Evolutionary conservation across 805 yeast species (phyloP), one percentile per base, ranked within the genome.

Genomic region (Maudiozyma serrabonitensis): DNA sequence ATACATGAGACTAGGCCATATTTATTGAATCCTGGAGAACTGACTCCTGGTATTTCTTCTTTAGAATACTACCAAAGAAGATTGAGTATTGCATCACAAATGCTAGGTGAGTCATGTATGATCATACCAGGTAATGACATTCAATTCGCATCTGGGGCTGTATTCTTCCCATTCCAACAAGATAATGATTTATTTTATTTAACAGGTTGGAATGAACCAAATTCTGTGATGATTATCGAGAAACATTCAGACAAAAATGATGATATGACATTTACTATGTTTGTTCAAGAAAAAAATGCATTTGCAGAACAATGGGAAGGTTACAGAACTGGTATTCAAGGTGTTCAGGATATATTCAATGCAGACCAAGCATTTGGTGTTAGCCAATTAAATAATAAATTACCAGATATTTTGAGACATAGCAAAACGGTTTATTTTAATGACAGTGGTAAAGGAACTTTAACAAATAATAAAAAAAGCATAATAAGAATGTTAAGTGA

Each of bases 231-330:
- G 53, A 64, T 83, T 9, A 66, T 87, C 43, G 95, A 85, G 56
- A 82, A 81, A 56, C 76, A 80, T 41, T 68, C 70, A 35, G 35
- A 28, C 9, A 72, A 73, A 48, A 68, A 74, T 50, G 78, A 75
- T 25, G 78, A 80, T 46, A 72, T 79, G 35, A 63, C 75, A 8
- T 78, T 86, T 55, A 91, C 87, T 57, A 76, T 93, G 83, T 69
- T 89, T 46, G 95, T 91, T 2, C 96, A 89, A 2, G 89, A 88
- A 15, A 84, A 84, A 62, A 85, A 90, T 61, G 76, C 80, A 6
- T 74, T 73, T 45, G 79, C 77, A 21, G 99, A 93, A 67, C 79
- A 84, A 54, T 93, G 99, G 99, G 97, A 91, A 58, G 99, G 99
- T 12, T 82, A 79, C 42, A 77, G 95, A 57, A 84, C 95, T 16